These are phyloP conservation scores for Umbelopsis sp. DNA, from an alignment of 371 early-diverging fungal species.

Conservation along the genomic window DNA sequence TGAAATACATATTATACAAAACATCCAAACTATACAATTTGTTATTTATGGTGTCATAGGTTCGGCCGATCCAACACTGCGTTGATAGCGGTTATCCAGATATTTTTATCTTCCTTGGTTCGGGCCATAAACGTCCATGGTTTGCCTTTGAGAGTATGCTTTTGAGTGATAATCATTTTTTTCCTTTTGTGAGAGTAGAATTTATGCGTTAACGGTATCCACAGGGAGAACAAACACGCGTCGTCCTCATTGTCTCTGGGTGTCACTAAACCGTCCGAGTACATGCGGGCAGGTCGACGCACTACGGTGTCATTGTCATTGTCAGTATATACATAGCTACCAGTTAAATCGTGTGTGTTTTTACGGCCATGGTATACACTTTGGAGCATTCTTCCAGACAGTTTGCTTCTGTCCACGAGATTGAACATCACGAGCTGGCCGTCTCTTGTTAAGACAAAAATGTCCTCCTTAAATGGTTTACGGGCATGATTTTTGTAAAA, in stretches of 20 bases:
- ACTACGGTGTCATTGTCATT: not conserved
- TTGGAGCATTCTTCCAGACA: not conserved
- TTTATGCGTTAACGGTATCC: not conserved
- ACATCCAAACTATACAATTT: not conserved
- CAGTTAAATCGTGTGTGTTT: not conserved
- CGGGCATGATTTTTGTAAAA: not conserved
- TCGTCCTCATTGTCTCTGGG: not conserved
- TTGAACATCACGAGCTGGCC: constrained; percentile 2
- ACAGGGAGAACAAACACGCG: not conserved
- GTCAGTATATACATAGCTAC: constrained; percentile 16
- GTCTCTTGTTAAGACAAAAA: constrained; percentile 2
- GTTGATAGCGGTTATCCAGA: not conserved
- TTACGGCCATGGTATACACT: not conserved
- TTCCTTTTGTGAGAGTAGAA: not conserved
- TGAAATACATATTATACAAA: constrained; percentile 19
- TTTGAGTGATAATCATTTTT: constrained; percentile 1
- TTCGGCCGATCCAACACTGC: not conserved
- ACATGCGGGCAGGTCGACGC: constrained; percentile 7
- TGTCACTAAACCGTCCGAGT: not conserved
- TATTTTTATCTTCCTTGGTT: constrained; percentile 1
- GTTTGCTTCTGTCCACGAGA: not conserved
- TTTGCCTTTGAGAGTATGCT: constrained; percentile 7
- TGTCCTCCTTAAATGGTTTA: not conserved
- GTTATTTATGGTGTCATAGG: not conserved
- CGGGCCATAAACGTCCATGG: constrained; percentile 5